phyloP scores from a whole-genome alignment of 2,329 filamentous ascomycete species.

The Monosporascus cannonballus region DNA sequence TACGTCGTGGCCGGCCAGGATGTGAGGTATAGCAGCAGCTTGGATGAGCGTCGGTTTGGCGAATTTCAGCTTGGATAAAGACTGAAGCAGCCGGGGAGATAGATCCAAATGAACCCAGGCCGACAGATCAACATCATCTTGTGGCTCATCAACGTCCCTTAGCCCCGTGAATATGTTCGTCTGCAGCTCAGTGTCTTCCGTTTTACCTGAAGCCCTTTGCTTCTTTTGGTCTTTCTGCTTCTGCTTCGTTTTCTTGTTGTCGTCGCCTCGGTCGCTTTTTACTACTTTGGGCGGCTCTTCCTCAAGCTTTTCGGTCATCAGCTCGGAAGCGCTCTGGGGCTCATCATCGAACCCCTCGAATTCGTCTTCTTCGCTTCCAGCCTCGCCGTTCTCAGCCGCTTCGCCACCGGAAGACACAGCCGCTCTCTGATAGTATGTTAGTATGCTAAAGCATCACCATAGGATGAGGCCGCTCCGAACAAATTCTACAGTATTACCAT shows the following conservation, averaged over 20 bases:
- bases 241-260: constrained; percentile 10
- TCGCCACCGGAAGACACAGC: constrained; percentile 8
- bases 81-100: constrained; percentile 63
- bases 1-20: constrained; percentile 79
- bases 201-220: constrained; percentile 25
- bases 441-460: neutral
- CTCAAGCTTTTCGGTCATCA: constrained; percentile 18
- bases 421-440: constrained; percentile 19
- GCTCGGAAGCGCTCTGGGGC: constrained; percentile 13
- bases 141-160: constrained; percentile 44
- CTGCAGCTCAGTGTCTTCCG: constrained; percentile 34
- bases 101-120: constrained; percentile 73
- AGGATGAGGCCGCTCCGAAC: constrained; percentile 26
- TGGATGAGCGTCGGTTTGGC: constrained; percentile 78
- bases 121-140: constrained; percentile 64
- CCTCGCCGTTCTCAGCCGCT: constrained; percentile 9
- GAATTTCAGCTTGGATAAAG: constrained; percentile 76
- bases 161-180: constrained; percentile 51
- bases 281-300: neutral
- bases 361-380: constrained; percentile 35
- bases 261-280: constrained; percentile 11
- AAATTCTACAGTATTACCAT: constrained; percentile 49
- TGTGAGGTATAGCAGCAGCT: constrained; percentile 69
- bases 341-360: constrained; percentile 62
- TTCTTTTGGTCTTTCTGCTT: constrained; percentile 24